phyloP scores from a whole-genome alignment of 495 filamentous ascomycete species.

The Sporormia fimetaria region DNA sequence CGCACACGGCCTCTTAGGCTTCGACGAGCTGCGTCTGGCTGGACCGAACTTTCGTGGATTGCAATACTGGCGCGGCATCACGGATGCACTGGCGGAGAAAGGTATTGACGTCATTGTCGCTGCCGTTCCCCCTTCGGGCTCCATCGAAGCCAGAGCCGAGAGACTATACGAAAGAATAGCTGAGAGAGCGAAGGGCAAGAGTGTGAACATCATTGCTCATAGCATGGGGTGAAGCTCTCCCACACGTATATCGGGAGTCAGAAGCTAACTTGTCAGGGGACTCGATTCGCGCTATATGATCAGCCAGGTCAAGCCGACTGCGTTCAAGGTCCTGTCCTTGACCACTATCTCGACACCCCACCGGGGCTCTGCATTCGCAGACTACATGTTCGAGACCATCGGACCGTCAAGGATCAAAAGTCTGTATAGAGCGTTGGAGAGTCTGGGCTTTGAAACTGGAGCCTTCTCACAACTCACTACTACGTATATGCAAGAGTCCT shows the following conservation, averaged over 20 bases:
- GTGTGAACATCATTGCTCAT: constrained; percentile 83
- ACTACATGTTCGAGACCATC: constrained; percentile 65
- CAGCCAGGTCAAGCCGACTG: constrained; percentile 56
- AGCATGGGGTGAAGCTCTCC: no score
- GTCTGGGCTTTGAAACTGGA: constrained; percentile 59
- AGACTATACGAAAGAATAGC: constrained; percentile 55
- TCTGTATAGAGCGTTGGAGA: constrained; percentile 57
- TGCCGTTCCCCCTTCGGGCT: constrained; percentile 64
- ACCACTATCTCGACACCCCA: constrained; percentile 88
- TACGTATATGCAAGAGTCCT: constrained; percentile 66
- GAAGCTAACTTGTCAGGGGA: constrained; percentile 42
- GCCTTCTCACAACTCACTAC: constrained; percentile 79
- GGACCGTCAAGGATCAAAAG: constrained; percentile 63
- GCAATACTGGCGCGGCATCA: constrained; percentile 87
- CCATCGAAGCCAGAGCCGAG: constrained; percentile 65
- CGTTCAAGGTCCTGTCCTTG: constrained; percentile 64
- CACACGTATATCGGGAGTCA: background rate
- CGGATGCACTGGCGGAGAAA: constrained; percentile 59
- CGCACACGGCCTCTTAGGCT: constrained; percentile 85
- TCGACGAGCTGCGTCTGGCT: constrained; percentile 67
- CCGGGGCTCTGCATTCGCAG: constrained; percentile 67
- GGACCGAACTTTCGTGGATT: constrained; percentile 62
- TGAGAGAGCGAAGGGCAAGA: constrained; percentile 52
- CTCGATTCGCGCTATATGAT: constrained; percentile 92
- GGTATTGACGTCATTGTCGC: constrained; percentile 71